These are phyloP conservation scores for Tetrahymena thermophila DNA, from an alignment of 73 alveolate species.

Conservation along the genomic window DNA sequence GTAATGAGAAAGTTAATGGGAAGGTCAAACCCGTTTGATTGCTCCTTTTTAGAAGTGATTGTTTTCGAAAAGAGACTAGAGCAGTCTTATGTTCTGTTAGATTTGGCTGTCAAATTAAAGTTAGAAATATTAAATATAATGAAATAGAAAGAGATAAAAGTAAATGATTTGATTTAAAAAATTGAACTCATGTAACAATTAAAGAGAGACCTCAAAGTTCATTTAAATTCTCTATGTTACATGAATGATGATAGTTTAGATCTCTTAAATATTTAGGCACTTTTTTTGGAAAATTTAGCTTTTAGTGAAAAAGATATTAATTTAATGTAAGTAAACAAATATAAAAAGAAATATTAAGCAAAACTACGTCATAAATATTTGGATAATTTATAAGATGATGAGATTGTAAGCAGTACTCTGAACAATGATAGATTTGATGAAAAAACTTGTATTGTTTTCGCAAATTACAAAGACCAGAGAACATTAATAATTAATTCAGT, in stretches of 20 bases:
- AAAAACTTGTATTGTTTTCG: background rate
- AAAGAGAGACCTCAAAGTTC: background rate
- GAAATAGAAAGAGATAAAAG: background rate
- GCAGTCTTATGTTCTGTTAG: background rate
- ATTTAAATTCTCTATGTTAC: background rate
- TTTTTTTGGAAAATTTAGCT: background rate
- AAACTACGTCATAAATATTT: background rate
- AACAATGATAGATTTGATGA: background rate
- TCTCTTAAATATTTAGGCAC: background rate
- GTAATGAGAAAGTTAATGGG: background rate
- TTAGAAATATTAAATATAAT: background rate
- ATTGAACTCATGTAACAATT: background rate
- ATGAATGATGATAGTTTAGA: background rate
- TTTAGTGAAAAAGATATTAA: background rate
- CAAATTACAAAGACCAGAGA: background rate
- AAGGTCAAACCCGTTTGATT: background rate
- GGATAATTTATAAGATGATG: background rate
- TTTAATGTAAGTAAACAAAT: background rate
- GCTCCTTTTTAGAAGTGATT: background rate
- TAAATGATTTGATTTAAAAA: background rate
- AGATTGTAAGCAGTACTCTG: background rate
- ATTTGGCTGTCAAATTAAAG: background rate
- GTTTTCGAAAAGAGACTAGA: background rate
- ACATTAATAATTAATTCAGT: background rate
- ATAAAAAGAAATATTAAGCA: background rate